These are phyloP conservation scores for Ogataea corticis DNA, from an alignment of 805 yeast genomes.

Conservation along the genomic window DNA sequence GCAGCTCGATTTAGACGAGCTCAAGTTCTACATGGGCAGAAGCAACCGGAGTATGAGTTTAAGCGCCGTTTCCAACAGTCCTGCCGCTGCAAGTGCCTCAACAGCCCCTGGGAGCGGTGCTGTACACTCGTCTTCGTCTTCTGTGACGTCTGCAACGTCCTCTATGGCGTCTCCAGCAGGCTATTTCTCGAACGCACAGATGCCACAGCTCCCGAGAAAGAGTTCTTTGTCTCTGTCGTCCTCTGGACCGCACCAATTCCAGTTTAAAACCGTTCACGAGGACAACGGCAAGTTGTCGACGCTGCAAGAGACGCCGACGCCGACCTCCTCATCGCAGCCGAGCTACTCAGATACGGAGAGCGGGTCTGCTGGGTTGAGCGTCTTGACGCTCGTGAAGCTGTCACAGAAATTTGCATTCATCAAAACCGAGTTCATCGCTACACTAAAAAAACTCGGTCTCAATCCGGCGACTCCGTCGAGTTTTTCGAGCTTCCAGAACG, in stretches of 20 bases:
- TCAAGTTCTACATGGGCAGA: slow-evolving; percentile 22
- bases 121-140: slow-evolving; percentile 10
- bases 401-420: slow-evolving; percentile 27
- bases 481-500: slow-evolving; percentile 17
- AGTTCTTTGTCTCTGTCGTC: slow-evolving; percentile 17
- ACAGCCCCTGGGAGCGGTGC: slow-evolving; percentile 1
- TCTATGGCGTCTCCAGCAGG: slow-evolving; percentile 2
- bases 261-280: slow-evolving; percentile 5
- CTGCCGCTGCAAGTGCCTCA: slow-evolving; percentile 8
- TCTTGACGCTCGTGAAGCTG: slow-evolving; percentile 17
- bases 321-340: slow-evolving; percentile 2
- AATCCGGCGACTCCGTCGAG: slow-evolving; percentile 16
- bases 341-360: not conserved
- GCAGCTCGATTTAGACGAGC: slow-evolving; percentile 23
- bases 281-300: slow-evolving; percentile 16
- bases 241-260: slow-evolving; percentile 5
- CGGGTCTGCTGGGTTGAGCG: slow-evolving; percentile 5
- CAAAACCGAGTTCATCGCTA: slow-evolving; percentile 20
- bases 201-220: slow-evolving; percentile 18
- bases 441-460: slow-evolving; percentile 18
- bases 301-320: slow-evolving; percentile 15
- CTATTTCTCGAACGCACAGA: slow-evolving; percentile 1
- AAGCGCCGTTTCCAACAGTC: slow-evolving; percentile 8
- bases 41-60: slow-evolving; percentile 19
- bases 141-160: slow-evolving; percentile 6